Evolutionary conservation across 306 rosid genomes (phyloP).

Genomic region (Cicer judaicum): DNA sequence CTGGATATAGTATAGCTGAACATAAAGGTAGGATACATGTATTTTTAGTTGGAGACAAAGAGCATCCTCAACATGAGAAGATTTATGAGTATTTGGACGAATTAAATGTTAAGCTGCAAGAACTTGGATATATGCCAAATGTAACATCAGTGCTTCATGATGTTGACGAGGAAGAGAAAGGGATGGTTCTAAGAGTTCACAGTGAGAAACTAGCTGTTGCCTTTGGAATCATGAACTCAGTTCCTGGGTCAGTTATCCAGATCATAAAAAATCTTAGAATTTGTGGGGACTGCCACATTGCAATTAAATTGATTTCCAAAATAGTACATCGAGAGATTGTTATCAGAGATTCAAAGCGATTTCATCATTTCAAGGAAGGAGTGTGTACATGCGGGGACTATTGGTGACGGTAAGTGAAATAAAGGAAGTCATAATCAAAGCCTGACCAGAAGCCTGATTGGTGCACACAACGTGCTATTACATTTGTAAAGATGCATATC

Average conservation of each 20-base stretch:
- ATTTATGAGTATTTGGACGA: conserved; percentile 64
- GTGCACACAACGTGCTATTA: conserved; percentile 10
- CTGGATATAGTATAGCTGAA: conserved; percentile 81
- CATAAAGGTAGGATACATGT: conserved; percentile 71
- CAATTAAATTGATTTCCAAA: conserved; percentile 71
- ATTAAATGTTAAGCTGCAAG: conserved; percentile 65
- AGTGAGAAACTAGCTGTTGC: conserved; percentile 88
- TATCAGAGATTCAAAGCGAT: conserved; percentile 77
- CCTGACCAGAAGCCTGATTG: conserved; percentile 24
- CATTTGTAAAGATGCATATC: conserved; percentile 1
- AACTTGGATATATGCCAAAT: conserved; percentile 64
- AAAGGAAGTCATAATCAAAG: conserved; percentile 34
- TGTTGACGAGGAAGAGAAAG: conserved; percentile 82
- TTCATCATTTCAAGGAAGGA: conserved; percentile 80
- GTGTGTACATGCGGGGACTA: conserved; percentile 75
- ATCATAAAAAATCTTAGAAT: conserved; percentile 76
- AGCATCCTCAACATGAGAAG: conserved; percentile 73
- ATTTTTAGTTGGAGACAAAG: conserved; percentile 78
- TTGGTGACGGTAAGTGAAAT: conserved; percentile 55
- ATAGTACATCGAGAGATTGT: conserved; percentile 60
- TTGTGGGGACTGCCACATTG: conserved; percentile 72
- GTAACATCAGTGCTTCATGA: conserved; percentile 72
- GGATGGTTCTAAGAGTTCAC: conserved; percentile 72
- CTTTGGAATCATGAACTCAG: conserved; percentile 73
- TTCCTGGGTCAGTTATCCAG: conserved; percentile 64